phyloP scores from a whole-genome alignment of 1,284 basidiomycete species.

The Microbotryum violaceum region DNA sequence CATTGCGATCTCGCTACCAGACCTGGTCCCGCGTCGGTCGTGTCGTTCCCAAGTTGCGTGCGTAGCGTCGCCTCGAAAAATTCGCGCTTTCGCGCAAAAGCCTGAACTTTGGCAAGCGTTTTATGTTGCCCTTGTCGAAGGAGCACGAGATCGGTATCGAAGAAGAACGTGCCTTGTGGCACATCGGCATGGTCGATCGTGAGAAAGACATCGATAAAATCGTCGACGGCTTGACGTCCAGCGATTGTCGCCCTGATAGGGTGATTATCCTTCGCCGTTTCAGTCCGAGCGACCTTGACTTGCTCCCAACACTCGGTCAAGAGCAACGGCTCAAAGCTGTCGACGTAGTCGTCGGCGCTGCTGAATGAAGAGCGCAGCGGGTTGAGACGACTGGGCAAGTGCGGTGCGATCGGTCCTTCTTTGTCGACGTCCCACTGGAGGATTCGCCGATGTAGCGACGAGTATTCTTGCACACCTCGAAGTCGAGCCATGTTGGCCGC shows the following conservation, averaged over 20 bases:
- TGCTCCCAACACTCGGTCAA: constrained; percentile 90
- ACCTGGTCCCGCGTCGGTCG: constrained; percentile 36
- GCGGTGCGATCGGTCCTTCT: constrained; percentile 48
- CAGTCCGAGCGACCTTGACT: constrained; percentile 62
- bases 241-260: constrained; percentile 53
- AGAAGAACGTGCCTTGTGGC: constrained; percentile 62
- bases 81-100: constrained; percentile 52
- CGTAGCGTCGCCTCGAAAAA: constrained; percentile 47
- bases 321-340: constrained; percentile 77
- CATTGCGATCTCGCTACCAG: constrained; percentile 58
- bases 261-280: constrained; percentile 46
- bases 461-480: constrained; percentile 74
- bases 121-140: constrained; percentile 49
- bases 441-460: constrained; percentile 67
- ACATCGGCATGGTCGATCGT: constrained; percentile 46
- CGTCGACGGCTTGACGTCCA: constrained; percentile 58
- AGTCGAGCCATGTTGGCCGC: constrained; percentile 47
- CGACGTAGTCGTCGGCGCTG: constrained; percentile 61
- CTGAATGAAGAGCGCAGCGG: constrained; percentile 55
- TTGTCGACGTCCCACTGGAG: constrained; percentile 81
- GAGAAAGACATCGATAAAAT: constrained; percentile 62
- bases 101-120: constrained; percentile 67
- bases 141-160: constrained; percentile 71
- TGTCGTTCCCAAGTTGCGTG: constrained; percentile 44
- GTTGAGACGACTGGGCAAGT: constrained; percentile 4